phyloP scores from a whole-genome alignment of 176 grass and related monocot species.

The Cymbopogon citratus region DNA sequence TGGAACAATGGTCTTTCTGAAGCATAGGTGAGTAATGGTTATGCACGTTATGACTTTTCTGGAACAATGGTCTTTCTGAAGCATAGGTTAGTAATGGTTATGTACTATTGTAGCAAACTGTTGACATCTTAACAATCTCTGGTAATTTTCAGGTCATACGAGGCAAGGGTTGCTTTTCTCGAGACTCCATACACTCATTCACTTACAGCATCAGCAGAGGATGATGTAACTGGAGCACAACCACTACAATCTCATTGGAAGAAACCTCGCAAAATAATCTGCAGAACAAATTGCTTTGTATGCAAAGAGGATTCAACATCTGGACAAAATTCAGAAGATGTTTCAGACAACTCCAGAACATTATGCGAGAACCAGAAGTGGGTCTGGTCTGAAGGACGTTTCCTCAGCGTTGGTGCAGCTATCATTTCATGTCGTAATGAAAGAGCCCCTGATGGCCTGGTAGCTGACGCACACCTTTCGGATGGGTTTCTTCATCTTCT shows the following conservation, averaged over 20 bases:
- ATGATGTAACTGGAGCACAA: slow-evolving; percentile 24
- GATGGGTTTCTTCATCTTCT: slow-evolving; percentile 96
- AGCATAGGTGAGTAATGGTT: slow-evolving; percentile 74
- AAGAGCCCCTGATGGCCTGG: slow-evolving; percentile 82
- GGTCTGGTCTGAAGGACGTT: slow-evolving; percentile 57
- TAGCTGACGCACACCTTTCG: slow-evolving; percentile 83
- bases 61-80: slow-evolving; percentile 96
- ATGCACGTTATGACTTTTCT: slow-evolving; percentile 83
- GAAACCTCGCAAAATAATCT: slow-evolving; percentile 44
- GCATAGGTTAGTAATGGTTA: slow-evolving; percentile 57
- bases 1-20: slow-evolving; percentile 94
- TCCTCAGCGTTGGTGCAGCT: slow-evolving; percentile 83
- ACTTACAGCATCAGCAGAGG: slow-evolving; percentile 17
- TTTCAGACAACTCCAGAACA: slow-evolving; percentile 9
- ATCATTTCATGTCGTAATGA: slow-evolving; percentile 95
- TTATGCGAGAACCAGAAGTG: slow-evolving; percentile 55
- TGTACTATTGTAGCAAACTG: not conserved
- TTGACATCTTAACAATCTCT: not conserved
- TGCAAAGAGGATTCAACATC: slow-evolving; percentile 46
- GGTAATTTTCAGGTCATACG: slow-evolving; percentile 60
- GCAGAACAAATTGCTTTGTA: slow-evolving; percentile 59
- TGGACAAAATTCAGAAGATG: slow-evolving; percentile 32
- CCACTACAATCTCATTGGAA: slow-evolving; percentile 28
- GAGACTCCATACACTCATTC: slow-evolving; percentile 25
- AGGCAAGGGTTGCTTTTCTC: slow-evolving; percentile 77